A percentile compares a stretch with the other conserved stretches of the same genome.
Conservation (phyloP, 306 rosid genomes). For the Ochetophila trinervis region DNA sequence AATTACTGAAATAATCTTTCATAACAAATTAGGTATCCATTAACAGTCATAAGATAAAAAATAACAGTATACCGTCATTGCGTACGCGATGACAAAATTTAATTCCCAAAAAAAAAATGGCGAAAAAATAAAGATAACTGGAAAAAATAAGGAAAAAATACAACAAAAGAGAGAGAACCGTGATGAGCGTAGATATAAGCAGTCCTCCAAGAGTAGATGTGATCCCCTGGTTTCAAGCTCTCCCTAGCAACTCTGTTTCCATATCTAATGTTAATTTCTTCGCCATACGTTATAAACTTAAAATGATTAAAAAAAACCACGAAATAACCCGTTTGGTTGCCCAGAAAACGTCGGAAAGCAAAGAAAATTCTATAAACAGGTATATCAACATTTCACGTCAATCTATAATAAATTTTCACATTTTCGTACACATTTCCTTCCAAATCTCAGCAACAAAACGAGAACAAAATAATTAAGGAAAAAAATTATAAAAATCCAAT, state of each 20-base stretch:
- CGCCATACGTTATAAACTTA: neutral
- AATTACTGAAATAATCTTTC: no score
- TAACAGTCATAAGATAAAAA: no score
- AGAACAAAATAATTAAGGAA: neutral
- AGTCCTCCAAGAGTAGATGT: constrained; percentile 90
- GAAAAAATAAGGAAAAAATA: no score
- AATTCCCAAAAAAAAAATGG: no score
- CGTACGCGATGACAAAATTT: no score
- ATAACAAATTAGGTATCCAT: no score
- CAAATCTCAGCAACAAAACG: constrained; percentile 6
- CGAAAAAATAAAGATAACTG: no score
- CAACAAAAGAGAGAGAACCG: constrained; percentile 46
- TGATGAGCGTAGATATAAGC: constrained; percentile 93
- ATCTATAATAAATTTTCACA: neutral
- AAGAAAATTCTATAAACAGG: neutral
- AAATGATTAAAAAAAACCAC: neutral
- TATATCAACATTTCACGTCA: no score
- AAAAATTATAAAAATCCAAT: neutral
- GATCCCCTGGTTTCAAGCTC: constrained; percentile 88
- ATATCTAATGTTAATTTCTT: neutral
- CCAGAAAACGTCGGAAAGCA: neutral
- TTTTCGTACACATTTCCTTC: neutral
- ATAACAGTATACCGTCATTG: no score
- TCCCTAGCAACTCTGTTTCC: constrained; percentile 52
- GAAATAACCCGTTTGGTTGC: constrained; percentile 2